Conservation (phyloP, 805 yeast species). For the Myxozyma sirexii region DNA sequence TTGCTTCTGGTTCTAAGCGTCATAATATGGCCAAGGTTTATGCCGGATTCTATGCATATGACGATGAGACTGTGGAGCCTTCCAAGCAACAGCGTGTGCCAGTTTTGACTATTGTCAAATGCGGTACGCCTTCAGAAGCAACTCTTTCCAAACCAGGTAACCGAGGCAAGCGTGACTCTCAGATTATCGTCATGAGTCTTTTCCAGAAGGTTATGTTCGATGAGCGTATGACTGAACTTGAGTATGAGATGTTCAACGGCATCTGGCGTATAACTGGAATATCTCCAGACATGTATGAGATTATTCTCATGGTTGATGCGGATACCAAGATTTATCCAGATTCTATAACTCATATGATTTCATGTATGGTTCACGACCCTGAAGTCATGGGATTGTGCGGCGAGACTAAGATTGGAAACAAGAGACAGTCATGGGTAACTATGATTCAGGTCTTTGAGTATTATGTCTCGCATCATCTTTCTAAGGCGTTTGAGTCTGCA, state of each 20-base stretch:
- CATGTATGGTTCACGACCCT: conserved; percentile 85
- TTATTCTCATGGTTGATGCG: conserved; percentile 90
- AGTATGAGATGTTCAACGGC: conserved; percentile 70
- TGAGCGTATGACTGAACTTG: conserved; percentile 92
- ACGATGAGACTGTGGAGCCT: conserved; percentile 69
- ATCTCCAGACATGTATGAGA: conserved; percentile 78
- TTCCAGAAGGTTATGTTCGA: conserved; percentile 84
- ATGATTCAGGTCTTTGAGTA: conserved; percentile 94
- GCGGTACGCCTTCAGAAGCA: conserved; percentile 86
- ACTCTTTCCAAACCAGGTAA: conserved; percentile 78
- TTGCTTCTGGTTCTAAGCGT: conserved; percentile 89
- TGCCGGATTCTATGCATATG: conserved; percentile 89
- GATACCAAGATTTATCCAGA: conserved; percentile 89
- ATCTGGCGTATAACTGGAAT: conserved; percentile 85
- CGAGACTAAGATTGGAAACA: conserved; percentile 88
- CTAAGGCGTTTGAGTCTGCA: conserved; percentile 90
- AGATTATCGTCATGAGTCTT: conserved; percentile 86
- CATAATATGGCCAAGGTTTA: conserved; percentile 98
- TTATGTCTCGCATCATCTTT: conserved; percentile 90
- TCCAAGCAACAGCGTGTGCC: conserved; percentile 86
- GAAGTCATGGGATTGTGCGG: conserved; percentile 92
- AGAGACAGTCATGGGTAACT: conserved; percentile 83
- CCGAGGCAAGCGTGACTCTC: conserved; percentile 96
- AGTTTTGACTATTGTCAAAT: conserved; percentile 71
- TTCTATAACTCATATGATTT: conserved; percentile 83